These are phyloP conservation scores for Brassica napus DNA, from an alignment of 345 rosid genomes.

Conservation along the genomic window DNA sequence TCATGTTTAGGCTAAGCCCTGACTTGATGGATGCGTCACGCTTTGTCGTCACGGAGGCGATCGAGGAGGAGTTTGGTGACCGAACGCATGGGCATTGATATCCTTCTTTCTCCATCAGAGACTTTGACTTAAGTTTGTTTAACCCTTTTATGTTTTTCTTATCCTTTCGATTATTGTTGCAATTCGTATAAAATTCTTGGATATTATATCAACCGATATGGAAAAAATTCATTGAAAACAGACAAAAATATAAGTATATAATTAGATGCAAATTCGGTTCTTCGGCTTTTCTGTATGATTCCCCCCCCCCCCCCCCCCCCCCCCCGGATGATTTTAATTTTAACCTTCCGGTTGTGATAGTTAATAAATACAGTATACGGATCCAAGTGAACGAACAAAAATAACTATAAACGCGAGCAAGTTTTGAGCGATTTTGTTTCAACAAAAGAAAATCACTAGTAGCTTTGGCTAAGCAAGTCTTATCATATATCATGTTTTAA, in stretches of 20 bases:
- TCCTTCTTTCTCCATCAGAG: neutral
- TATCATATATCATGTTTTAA: neutral
- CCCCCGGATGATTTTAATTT: neutral
- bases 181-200: constrained; percentile 5
- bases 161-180: constrained; percentile 8
- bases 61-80: constrained; percentile 47
- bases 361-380: neutral
- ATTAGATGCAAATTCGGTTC: neutral
- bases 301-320: too few relatives aligned
- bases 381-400: neutral
- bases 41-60: constrained; percentile 62
- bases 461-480: neutral
- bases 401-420: neutral
- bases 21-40: constrained; percentile 79
- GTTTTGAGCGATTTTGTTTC: neutral
- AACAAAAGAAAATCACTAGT: neutral
- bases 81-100: constrained; percentile 10
- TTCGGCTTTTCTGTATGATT: neutral
- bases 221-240: neutral
- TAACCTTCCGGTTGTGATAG: neutral
- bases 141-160: neutral
- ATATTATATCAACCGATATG: neutral
- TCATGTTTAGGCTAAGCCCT: constrained; percentile 87
- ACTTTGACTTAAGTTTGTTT: constrained; percentile 16
- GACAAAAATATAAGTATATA: neutral